A percentile compares a stretch with the other conserved stretches of the same genome.
phyloP scores from a whole-genome alignment of 2,329 filamentous ascomycete species.

The Penicillium freii region DNA sequence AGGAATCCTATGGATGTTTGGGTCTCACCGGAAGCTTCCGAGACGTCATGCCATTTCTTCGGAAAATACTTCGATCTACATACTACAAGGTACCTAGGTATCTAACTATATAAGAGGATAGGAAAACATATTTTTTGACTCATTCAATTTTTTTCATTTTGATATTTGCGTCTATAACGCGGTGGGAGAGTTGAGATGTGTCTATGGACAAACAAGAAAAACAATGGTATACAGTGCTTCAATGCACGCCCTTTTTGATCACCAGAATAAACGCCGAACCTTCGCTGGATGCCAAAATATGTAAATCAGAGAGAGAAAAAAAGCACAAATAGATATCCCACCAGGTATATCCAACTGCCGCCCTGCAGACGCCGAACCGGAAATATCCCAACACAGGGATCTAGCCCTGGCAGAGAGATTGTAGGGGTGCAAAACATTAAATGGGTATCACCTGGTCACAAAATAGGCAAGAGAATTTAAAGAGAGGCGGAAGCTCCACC shows the following conservation, averaged over 20 bases:
- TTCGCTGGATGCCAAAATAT: constrained; percentile 24
- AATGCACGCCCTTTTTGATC: constrained; percentile 21
- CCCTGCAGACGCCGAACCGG: constrained; percentile 30
- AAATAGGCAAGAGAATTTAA: constrained; percentile 18
- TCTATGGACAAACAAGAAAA: constrained; percentile 25
- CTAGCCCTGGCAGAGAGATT: constrained; percentile 33
- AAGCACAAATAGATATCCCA: constrained; percentile 7
- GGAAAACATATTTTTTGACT: constrained; percentile 2
- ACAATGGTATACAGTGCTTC: constrained; percentile 23
- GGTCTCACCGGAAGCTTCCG: background rate
- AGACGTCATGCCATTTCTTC: constrained; percentile 1
- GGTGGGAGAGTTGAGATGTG: constrained; percentile 28
- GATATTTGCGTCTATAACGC: constrained; percentile 19
- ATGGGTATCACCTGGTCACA: constrained; percentile 6
- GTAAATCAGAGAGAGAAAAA: constrained; percentile 8
- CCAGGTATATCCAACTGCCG: constrained; percentile 25
- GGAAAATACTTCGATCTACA: background rate
- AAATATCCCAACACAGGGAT: constrained; percentile 32
- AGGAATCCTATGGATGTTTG: background rate
- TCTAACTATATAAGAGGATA: background rate
- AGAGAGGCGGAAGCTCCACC: constrained; percentile 43
- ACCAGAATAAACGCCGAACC: constrained; percentile 19
- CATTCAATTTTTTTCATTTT: constrained; percentile 26
- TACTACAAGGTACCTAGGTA: background rate
- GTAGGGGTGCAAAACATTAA: constrained; percentile 17